phyloP scores from a whole-genome alignment of 1,284 basidiomycete species.

The Erythrobasidium hasegawianum region DNA sequence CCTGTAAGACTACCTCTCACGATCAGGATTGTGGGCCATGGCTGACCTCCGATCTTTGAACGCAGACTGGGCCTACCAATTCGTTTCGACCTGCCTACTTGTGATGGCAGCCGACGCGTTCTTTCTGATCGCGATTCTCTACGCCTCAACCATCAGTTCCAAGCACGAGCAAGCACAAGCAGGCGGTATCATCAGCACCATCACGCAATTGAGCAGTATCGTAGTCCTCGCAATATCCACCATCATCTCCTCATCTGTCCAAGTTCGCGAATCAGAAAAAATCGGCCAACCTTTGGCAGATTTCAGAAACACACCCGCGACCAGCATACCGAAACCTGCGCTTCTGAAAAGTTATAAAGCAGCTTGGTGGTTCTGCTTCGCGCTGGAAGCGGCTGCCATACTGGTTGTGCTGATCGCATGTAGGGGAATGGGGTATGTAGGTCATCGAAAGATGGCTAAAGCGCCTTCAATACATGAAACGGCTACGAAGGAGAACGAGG shows the following conservation, averaged over 20 bases:
- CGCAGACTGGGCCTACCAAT: constrained; percentile 37
- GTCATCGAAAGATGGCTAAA: constrained; percentile 8
- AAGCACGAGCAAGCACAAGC: constrained; percentile 38
- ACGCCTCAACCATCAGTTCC: constrained; percentile 38
- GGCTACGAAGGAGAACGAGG: background rate
- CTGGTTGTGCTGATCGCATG: constrained; percentile 1
- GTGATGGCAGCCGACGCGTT: constrained; percentile 19
- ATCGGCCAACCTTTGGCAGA: constrained; percentile 11
- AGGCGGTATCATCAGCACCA: constrained; percentile 38
- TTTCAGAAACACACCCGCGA: constrained; percentile 6
- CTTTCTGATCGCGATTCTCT: constrained; percentile 37
- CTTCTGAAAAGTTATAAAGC: constrained; percentile 27
- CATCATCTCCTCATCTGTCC: constrained; percentile 17
- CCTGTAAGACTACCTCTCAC: background rate
- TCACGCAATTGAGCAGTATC: constrained; percentile 30
- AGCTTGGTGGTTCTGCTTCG: constrained; percentile 22
- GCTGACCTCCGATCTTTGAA: background rate
- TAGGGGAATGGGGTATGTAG: constrained; percentile 25
- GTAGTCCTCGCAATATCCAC: constrained; percentile 9
- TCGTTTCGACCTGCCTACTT: constrained; percentile 1
- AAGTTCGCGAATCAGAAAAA: constrained; percentile 3
- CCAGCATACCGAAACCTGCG: constrained; percentile 17
- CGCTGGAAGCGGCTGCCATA: background rate
- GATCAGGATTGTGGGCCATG: background rate
- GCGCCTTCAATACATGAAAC: background rate